Base-by-base conservation (phyloP, 2,329 filamentous ascomycete species). In the Emergomyces africanus region DNA sequence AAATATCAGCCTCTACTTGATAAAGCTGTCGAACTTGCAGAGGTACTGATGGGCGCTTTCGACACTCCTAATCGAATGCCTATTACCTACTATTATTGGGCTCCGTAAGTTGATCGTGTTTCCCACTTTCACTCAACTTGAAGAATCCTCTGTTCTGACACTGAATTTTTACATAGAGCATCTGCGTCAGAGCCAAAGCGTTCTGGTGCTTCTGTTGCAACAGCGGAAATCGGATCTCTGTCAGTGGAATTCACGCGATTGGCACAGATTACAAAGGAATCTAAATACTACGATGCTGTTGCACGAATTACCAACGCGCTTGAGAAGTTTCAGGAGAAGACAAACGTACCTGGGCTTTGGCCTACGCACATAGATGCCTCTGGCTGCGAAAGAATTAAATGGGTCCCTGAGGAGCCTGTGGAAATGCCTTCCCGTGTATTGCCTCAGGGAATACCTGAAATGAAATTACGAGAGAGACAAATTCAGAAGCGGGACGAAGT, bases 91-190 rank as follows among this genome's bases (percentile, higher is more conserved):
- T 90, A 86, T 72, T 95, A 92, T 73, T 96, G 88, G 89, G 81
- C 83, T 66, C 88, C 86, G 64, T 81, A 67, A 70, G 75, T 74
- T 58, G 15, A 23, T 46, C 33, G 33, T 55, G 35, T 55, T 57
- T 41, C 35, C 51, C 20, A 58, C 28, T 51, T 35, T 35, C 44
- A 37, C 51, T 6, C 8, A 44, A 46, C 42, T 58, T 63, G 49
- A 54, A 60, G 15, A 5, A 37, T 54, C 8, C 1, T 62, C 66
- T 53, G 62, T 66, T 28, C 80, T 18, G 83, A 78, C 66, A 80
- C 75, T 96, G 8, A 83, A 1, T 90, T 1, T 81, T 92, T 77
- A 90, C 91, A 2, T 25, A 0, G 81, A 88, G 66, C 63, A 30
- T 64, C 62, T 41, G 61, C 60, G 2, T 65, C 63, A 2, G 62